A percentile compares a stretch with the other conserved stretches of the same genome.
phyloP scores from a whole-genome alignment of 257 asterid genomes.

The Lantana camara region DNA sequence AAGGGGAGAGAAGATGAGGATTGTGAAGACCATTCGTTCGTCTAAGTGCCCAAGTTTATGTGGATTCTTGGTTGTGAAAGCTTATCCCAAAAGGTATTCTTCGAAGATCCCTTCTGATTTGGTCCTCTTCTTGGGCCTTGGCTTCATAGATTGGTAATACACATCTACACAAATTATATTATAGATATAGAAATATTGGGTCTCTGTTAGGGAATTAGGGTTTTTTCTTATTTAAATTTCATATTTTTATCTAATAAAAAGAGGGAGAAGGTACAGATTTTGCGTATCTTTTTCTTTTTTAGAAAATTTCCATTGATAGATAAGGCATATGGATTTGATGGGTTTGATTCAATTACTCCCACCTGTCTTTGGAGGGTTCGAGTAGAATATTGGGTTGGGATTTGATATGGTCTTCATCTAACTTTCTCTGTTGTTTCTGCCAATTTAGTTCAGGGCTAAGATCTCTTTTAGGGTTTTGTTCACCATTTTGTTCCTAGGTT shows the following conservation, averaged over 20 bases:
- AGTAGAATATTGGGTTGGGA: slow-evolving; percentile 50
- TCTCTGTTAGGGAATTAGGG: slow-evolving; percentile 12
- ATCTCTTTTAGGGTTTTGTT: background rate
- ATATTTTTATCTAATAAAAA: slow-evolving; percentile 9
- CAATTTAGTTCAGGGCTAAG: slow-evolving; percentile 23
- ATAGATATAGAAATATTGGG: slow-evolving; percentile 18
- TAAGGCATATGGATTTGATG: slow-evolving; percentile 39
- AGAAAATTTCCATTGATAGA: slow-evolving; percentile 23
- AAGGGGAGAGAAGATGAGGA: slow-evolving; percentile 39
- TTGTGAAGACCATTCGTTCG: slow-evolving; percentile 57
- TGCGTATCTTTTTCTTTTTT: slow-evolving; percentile 21
- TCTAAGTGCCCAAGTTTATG: slow-evolving; percentile 49
- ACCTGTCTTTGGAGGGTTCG: slow-evolving; percentile 40
- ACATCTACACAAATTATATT: background rate
- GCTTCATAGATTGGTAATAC: slow-evolving; percentile 94
- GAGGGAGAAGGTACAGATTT: slow-evolving; percentile 33
- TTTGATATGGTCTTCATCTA: slow-evolving; percentile 34
- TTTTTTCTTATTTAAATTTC: background rate
- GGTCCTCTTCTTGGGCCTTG: slow-evolving; percentile 93
- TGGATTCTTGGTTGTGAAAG: slow-evolving; percentile 80
- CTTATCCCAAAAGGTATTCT: slow-evolving; percentile 97
- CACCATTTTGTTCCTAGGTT: background rate
- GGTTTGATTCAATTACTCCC: slow-evolving; percentile 47
- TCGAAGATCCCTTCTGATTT: slow-evolving; percentile 96
- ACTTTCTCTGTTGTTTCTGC: slow-evolving; percentile 20